Evolutionary conservation across 2,329 filamentous ascomycete genomes (phyloP), one percentile per base, ranked within the genome.

Genomic region (Thermothelomyces thermophilus): DNA sequence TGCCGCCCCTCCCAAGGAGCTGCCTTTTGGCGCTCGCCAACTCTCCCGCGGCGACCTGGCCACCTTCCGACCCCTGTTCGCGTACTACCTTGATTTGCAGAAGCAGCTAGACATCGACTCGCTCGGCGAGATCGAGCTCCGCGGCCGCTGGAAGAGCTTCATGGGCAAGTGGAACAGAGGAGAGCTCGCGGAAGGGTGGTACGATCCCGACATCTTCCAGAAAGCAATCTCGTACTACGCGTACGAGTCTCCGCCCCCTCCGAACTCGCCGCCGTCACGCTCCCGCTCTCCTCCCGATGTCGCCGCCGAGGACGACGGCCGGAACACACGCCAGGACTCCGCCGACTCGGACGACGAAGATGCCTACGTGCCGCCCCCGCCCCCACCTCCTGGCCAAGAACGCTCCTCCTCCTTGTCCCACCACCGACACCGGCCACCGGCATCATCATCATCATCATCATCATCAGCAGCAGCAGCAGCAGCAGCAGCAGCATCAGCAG

Each of bases 61-160:
- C 1, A 60, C 69, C 0, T 90, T 88, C 62, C 76, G 77, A 54
- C 78, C 85, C 0, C 72, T 96, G 52, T 87, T 96, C 56, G 87
- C 83, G 14, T 80, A 87, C 41, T 97, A 96, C 60, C 76, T 97
- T 22, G 86, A 90, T 59, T 79, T 95, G 30, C 91, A 97, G 67
- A 96, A 96, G 69, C 75, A 82, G 34, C 76, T 86, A 35, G 70
- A 84, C 46, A 70, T 94, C 1, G 74, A 82, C 16, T 76, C 79
- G 9, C 73, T 97, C 58, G 77, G 82, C 49, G 83, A 88, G 55
- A 76, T 79, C n/a, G 90, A 96, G 64, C 69, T 83, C 1, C 84
- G 77, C 56, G 90, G 90, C 1, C 74, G 91, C 48, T 98, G 91
- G 90, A 95, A 95, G 75, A 91, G 89, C 64, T 98, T 97, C 62